A percentile compares a stretch with the other conserved stretches of the same genome.
Conservation (phyloP, 768 basidiomycete genomes). For the Leccinum arenicola region DNA sequence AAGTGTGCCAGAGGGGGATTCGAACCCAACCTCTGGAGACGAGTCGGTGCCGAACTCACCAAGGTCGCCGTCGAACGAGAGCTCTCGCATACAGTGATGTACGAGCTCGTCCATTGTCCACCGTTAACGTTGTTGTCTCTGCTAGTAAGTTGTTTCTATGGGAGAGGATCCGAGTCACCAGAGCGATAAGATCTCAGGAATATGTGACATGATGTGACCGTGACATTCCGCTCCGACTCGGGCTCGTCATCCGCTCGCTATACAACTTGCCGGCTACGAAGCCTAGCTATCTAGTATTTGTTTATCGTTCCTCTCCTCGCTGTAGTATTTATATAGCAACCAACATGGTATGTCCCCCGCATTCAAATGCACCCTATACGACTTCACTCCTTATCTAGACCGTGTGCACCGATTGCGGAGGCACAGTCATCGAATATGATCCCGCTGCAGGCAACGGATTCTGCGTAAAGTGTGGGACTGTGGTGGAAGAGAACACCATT, state of each 20-base stretch:
- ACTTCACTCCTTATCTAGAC: conserved; percentile 37
- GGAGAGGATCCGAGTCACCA: neutral
- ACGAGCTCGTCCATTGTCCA: conserved; percentile 79
- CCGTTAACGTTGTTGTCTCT: neutral
- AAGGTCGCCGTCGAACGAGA: conserved; percentile 87
- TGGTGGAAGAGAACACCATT: conserved; percentile 90
- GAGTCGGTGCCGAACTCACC: conserved; percentile 50
- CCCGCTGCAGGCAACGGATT: conserved; percentile 81
- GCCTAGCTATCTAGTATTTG: neutral
- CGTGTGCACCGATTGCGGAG: conserved; percentile 74
- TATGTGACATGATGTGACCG: conserved; percentile 15
- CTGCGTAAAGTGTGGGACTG: conserved; percentile 83
- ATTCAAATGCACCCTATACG: neutral
- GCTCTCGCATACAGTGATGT: conserved; percentile 78
- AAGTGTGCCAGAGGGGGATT: conserved; percentile 36
- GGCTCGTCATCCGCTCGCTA: neutral
- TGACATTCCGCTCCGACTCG: neutral
- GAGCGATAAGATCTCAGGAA: conserved; percentile 8
- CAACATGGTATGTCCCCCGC: conserved; percentile 18
- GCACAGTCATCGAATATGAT: conserved; percentile 84
- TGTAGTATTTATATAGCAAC: neutral
- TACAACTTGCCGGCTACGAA: neutral
- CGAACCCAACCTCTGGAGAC: conserved; percentile 37
- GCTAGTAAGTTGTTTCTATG: neutral
- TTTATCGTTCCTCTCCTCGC: neutral